These are phyloP conservation scores for Fraxinus greggii DNA, from an alignment of 305 asterid species.

Conservation along the genomic window DNA sequence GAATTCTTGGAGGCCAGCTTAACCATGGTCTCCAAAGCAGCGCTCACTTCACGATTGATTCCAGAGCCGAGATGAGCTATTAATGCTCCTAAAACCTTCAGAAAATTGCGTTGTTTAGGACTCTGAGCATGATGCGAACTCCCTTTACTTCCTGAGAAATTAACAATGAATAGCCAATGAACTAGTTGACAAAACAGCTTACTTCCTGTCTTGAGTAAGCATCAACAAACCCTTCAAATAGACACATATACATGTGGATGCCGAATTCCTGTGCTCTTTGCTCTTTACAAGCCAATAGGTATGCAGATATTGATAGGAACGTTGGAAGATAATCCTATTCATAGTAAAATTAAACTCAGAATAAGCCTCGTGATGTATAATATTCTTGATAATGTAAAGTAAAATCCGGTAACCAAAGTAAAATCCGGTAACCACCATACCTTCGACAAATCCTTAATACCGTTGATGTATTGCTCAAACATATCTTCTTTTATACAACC, in stretches of 20 bases:
- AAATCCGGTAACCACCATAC: constrained; percentile 35
- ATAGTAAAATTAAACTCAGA: constrained; percentile 29
- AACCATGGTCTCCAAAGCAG: constrained; percentile 76
- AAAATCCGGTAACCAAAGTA: constrained; percentile 20
- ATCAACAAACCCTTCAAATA: constrained; percentile 65
- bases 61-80: constrained; percentile 86
- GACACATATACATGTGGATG: constrained; percentile 59
- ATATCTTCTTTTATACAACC: constrained; percentile 63
- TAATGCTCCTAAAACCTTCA: constrained; percentile 82
- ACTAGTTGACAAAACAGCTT: constrained; percentile 35
- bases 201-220: constrained; percentile 83
- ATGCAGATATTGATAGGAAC: constrained; percentile 65
- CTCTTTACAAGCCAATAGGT: constrained; percentile 80
- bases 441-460: constrained; percentile 68
- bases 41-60: constrained; percentile 60
- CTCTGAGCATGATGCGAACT: constrained; percentile 27
- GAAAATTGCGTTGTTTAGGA: constrained; percentile 23
- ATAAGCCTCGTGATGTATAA: constrained; percentile 17
- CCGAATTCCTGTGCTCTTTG: constrained; percentile 62
- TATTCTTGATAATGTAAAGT: constrained; percentile 12
- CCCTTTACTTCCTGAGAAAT: constrained; percentile 17
- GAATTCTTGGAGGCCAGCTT: constrained; percentile 61
- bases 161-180: neutral
- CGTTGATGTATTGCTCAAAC: constrained; percentile 69
- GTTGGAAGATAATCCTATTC: constrained; percentile 68